Evolutionary conservation across 164 flowering plant species (phyloP), one percentile per base, ranked within the genome.

Genomic region (Kingdonia uniflora): DNA sequence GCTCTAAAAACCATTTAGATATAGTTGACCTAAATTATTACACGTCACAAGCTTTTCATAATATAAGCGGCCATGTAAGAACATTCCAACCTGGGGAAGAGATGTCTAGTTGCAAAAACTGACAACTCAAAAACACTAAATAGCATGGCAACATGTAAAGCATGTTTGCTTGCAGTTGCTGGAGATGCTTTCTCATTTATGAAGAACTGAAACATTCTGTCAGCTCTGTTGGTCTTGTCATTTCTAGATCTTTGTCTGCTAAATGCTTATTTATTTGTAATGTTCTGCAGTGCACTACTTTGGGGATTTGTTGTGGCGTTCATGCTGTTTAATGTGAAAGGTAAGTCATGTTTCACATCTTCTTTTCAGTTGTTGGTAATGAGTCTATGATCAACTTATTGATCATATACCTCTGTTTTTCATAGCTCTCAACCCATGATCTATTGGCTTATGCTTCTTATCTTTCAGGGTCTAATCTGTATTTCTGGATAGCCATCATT

Each of bases 241-340:
- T n/a, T 49, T 26, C 20, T 15, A 1, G 20, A 29, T 17, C 13
- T 49, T 57, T 19, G 16, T 51, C 52, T 47, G 45, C 66, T 62
- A 48, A 63, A 15, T 48, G 33, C 19, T 16, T 59, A 1, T 24
- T 52, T 16, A 55, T 40, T 58, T 70, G 14, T 29, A 38, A 52
- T 76, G 50, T 49, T 44, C 65, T 76, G 80, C 86, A 92, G 96
- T 56, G 99, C 70, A n/a, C 95, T 80, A 16, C 77, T 92, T 14
- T 92, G 99, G 99, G 94, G 95, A 68, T 88, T 92, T 59, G 96
- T 92, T 55, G 95, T 92, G 44, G 83, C 81, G 48, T 92, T 92
- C 60, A 84, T 92, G 99, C 75, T 88, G 65, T 92, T 86, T 63
- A 88, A 92, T 58, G 60, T 92, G 44, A 88, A 80, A 74, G 99